Conservation (phyloP, 169 alveolate species). For the Eimeria mitis region DNA sequence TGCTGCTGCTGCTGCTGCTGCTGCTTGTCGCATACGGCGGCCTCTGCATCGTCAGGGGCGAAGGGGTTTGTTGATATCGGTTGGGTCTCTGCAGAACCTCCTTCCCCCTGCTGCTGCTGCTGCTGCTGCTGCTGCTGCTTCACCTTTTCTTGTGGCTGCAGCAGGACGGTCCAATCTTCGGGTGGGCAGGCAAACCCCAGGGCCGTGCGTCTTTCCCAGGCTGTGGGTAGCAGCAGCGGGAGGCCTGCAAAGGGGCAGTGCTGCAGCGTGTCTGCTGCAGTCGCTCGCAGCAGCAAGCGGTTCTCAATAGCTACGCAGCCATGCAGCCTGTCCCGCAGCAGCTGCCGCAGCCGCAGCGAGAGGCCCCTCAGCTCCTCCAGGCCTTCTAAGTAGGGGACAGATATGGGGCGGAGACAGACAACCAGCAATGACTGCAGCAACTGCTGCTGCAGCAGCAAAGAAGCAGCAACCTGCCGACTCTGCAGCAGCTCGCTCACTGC, state of each 20-base stretch:
- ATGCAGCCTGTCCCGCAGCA: slow-evolving; percentile 75
- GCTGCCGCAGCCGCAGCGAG: slow-evolving; percentile 74
- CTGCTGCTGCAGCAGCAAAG: slow-evolving; percentile 63
- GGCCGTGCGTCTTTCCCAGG: slow-evolving; percentile 75
- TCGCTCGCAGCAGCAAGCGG: slow-evolving; percentile 68
- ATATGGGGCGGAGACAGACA: slow-evolving; percentile 46
- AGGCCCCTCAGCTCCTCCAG: slow-evolving; percentile 59
- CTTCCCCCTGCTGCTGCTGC: not conserved
- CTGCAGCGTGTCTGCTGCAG: slow-evolving; percentile 56
- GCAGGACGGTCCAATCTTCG: slow-evolving; percentile 64
- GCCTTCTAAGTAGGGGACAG: slow-evolving; percentile 30
- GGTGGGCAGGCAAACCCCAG: slow-evolving; percentile 40
- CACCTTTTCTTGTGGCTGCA: not conserved
- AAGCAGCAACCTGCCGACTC: slow-evolving; percentile 64
- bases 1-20: slow-evolving; percentile 12
- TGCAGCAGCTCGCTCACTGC: slow-evolving; percentile 82
- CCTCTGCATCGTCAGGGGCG: not conserved
- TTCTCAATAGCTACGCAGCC: slow-evolving; percentile 60
- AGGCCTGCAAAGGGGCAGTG: slow-evolving; percentile 61
- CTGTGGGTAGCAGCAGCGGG: slow-evolving; percentile 79
- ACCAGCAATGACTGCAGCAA: slow-evolving; percentile 51
- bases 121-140: slow-evolving; percentile 26
- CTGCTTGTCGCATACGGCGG: not conserved
- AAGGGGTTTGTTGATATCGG: not conserved
- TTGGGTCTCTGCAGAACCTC: not conserved